Conservation (phyloP, 495 filamentous ascomycete genomes). For the Trichoderma erinaceum region DNA sequence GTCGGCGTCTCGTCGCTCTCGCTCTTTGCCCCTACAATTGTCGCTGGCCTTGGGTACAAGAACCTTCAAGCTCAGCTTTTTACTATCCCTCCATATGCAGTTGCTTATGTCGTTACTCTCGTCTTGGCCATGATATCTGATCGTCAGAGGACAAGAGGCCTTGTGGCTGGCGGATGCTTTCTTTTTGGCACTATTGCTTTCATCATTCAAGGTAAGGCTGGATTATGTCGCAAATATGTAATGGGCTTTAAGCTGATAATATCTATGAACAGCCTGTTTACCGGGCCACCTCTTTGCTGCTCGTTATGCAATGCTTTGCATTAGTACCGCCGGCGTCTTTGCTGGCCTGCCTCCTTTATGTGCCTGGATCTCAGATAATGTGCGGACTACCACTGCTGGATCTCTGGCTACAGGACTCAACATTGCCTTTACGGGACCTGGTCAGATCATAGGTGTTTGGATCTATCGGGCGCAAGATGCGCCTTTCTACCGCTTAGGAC, state of each 20-base stretch:
- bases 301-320: conserved; percentile 52
- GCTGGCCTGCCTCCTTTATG: conserved; percentile 48
- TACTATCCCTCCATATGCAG: conserved; percentile 75
- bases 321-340: conserved; percentile 43
- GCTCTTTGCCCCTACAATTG: conserved; percentile 75
- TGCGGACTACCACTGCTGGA: conserved; percentile 43
- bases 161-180: conserved; percentile 11
- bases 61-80: conserved; percentile 61
- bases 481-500: conserved; percentile 23
- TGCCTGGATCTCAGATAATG: conserved; percentile 52
- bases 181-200: conserved; percentile 9
- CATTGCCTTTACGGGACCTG: conserved; percentile 47
- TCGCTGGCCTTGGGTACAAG: conserved; percentile 64
- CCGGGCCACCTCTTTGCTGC: conserved; percentile 16
- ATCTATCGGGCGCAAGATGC: conserved; percentile 35
- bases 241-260: background rate
- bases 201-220: conserved; percentile 9
- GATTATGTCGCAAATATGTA: background rate
- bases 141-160: conserved; percentile 8
- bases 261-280: background rate
- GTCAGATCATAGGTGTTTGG: conserved; percentile 55
- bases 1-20: conserved; percentile 47
- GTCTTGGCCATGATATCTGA: conserved; percentile 6
- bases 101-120: conserved; percentile 62
- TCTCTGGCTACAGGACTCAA: conserved; percentile 53